Percentiles rank a stretch among this genome's conserved stretches.
Evolutionary conservation across 2,329 filamentous ascomycete genomes (phyloP).

Genomic region (Cladosporium austrohemisphaericum): DNA sequence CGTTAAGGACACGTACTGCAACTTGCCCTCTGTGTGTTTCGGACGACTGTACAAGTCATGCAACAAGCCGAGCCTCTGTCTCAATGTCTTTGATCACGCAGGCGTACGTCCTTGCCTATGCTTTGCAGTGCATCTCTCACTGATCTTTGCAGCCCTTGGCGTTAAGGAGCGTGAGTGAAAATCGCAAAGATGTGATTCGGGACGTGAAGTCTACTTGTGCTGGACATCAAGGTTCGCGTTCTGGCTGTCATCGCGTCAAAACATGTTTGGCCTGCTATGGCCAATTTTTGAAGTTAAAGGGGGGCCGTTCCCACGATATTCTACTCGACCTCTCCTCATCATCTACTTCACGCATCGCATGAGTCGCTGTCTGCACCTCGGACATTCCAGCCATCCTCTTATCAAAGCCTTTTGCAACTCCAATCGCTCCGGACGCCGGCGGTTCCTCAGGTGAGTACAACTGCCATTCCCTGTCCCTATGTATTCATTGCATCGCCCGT

Average conservation of each 20-base stretch:
- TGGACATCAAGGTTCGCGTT: no score
- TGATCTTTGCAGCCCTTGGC: not conserved
- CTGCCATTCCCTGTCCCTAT: no score
- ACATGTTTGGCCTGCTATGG: no score
- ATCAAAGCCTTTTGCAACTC: constrained; percentile 24
- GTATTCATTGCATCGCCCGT: not conserved
- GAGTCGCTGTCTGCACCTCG: constrained; percentile 26
- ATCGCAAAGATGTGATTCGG: no score
- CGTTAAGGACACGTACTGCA: not conserved
- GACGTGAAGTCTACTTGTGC: no score
- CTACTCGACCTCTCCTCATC: not conserved
- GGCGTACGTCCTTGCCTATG: not conserved
- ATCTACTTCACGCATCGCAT: constrained; percentile 16
- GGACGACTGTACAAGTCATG: not conserved
- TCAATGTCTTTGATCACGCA: not conserved
- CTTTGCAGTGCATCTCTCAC: not conserved
- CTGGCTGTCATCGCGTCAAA: no score
- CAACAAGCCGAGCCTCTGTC: not conserved
- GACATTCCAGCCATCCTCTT: constrained; percentile 26
- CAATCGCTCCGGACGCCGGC: constrained; percentile 16
- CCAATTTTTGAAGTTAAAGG: no score
- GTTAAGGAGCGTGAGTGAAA: not conserved
- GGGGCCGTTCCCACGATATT: no score
- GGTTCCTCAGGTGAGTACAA: constrained; percentile 1
- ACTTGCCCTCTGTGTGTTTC: constrained; percentile 5